phyloP scores from a whole-genome alignment of 805 yeast genomes.

The Saccharomycopsis sp. region DNA sequence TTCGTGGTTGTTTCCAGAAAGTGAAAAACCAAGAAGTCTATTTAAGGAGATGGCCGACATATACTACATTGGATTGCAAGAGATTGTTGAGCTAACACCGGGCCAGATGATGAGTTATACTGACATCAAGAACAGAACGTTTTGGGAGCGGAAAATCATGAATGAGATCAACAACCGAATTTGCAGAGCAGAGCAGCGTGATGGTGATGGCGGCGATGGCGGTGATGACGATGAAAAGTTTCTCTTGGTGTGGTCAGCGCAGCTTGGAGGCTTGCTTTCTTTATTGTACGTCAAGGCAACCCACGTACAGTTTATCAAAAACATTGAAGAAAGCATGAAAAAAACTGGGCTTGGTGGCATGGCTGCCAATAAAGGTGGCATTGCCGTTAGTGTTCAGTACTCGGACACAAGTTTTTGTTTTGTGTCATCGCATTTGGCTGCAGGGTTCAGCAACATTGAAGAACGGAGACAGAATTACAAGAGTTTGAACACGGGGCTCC shows the following conservation, averaged over 20 bases:
- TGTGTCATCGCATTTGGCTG: conserved; percentile 84
- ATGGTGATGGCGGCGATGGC: conserved; percentile 15
- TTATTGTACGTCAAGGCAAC: conserved; percentile 56
- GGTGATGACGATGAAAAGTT: conserved; percentile 33
- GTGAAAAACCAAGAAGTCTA: neutral
- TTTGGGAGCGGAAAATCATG: conserved; percentile 60
- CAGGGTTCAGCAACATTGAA: conserved; percentile 72
- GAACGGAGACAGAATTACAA: conserved; percentile 86
- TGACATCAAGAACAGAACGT: conserved; percentile 49
- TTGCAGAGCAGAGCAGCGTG: no score
- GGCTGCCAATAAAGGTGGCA: conserved; percentile 74
- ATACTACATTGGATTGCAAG: conserved; percentile 80
- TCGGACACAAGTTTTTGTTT: conserved; percentile 68
- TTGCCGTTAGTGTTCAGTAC: conserved; percentile 57
- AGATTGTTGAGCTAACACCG: conserved; percentile 74
- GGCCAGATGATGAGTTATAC: conserved; percentile 78
- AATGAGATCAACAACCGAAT: conserved; percentile 35
- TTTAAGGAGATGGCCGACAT: conserved; percentile 44
- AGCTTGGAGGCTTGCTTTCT: conserved; percentile 75
- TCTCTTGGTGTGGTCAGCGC: conserved; percentile 60
- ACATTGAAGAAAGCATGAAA: conserved; percentile 63
- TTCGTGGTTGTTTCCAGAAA: conserved; percentile 14
- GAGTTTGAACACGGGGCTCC: conserved; percentile 59
- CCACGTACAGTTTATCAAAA: conserved; percentile 43
- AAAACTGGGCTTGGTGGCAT: conserved; percentile 94